Percentiles rank a stretch among this genome's conserved stretches.
These are phyloP conservation scores for Mantamonas sphyraenae DNA, from an alignment of 78 protist species.

Conservation along the genomic window DNA sequence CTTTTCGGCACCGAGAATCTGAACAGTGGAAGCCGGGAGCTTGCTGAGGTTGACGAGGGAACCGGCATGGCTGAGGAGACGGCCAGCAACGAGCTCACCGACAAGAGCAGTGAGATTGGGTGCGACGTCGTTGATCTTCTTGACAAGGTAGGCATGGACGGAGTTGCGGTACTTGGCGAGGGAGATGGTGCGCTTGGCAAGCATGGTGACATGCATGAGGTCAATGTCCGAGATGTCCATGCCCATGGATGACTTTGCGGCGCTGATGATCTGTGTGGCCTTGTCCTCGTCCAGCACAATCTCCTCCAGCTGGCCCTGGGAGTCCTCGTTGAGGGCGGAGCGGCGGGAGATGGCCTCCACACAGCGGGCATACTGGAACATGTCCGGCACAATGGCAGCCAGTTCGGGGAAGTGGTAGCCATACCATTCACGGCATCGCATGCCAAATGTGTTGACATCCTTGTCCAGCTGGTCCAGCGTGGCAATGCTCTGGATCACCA, in stretches of 20 bases:
- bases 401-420: conserved; percentile 99
- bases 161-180: conserved; percentile 75
- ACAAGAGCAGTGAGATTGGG: conserved; percentile 92
- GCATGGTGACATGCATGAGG: conserved; percentile 55
- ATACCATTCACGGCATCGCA: conserved; percentile 98
- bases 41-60: conserved; percentile 93
- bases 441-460: conserved; percentile 93
- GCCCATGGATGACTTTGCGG: conserved; percentile 84
- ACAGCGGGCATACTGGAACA: conserved; percentile 61
- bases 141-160: conserved; percentile 72
- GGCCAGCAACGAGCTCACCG: conserved; percentile 92
- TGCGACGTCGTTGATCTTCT: conserved; percentile 89
- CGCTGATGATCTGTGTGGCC: conserved; percentile 60
- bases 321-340: conserved; percentile 16
- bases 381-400: conserved; percentile 76
- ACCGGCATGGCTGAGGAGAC: conserved; percentile 91
- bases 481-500: conserved; percentile 96
- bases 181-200: conserved; percentile 76
- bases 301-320: conserved; percentile 28
- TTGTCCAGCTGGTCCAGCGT: conserved; percentile 94
- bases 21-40: conserved; percentile 99
- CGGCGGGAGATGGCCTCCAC: conserved; percentile 7
- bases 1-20: conserved; percentile 99
- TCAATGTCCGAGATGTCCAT: conserved; percentile 72
- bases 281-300: conserved; percentile 47